phyloP scores from a whole-genome alignment of 352 stramenopile species.

The Blastocystis sp. region DNA sequence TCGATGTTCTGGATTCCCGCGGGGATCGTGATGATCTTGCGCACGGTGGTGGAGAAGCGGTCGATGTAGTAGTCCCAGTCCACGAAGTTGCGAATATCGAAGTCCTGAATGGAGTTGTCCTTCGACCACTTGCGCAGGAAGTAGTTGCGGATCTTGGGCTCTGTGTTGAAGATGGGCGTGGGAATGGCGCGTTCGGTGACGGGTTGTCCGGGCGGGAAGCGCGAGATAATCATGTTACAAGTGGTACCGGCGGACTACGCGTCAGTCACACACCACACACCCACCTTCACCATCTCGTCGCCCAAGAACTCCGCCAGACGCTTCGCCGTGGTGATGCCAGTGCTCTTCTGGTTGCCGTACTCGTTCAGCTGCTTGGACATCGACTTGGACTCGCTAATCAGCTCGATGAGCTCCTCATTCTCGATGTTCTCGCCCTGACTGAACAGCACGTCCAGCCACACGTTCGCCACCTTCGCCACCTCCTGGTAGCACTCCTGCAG shows the following conservation, averaged over 20 bases:
- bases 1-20: slow-evolving; percentile 88
- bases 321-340: slow-evolving; percentile 93
- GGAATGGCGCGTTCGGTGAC: slow-evolving; percentile 96
- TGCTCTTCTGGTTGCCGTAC: slow-evolving; percentile 94
- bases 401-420: slow-evolving; percentile 92
- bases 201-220: slow-evolving; percentile 87
- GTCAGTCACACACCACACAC: background rate
- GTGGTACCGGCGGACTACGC: slow-evolving; percentile 87
- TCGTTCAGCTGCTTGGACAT: slow-evolving; percentile 96
- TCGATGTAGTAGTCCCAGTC: slow-evolving; percentile 98
- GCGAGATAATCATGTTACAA: slow-evolving; percentile 96
- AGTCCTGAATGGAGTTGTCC: slow-evolving; percentile 84
- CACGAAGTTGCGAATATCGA: slow-evolving; percentile 88
- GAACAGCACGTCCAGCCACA: slow-evolving; percentile 98
- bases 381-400: slow-evolving; percentile 98
- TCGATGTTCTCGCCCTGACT: slow-evolving; percentile 90
- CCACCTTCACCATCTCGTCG: slow-evolving; percentile 94
- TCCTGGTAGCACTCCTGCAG: slow-evolving; percentile 93
- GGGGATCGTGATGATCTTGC: slow-evolving; percentile 99
- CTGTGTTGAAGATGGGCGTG: slow-evolving; percentile 94
- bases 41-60: slow-evolving; percentile 88
- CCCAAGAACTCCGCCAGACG: slow-evolving; percentile 96
- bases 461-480: slow-evolving; percentile 93
- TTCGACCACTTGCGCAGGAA: slow-evolving; percentile 93
- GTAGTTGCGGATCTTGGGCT: slow-evolving; percentile 90